Evolutionary conservation across 148 eudicot species (phyloP).

Genomic region (Polygonum aviculare): DNA sequence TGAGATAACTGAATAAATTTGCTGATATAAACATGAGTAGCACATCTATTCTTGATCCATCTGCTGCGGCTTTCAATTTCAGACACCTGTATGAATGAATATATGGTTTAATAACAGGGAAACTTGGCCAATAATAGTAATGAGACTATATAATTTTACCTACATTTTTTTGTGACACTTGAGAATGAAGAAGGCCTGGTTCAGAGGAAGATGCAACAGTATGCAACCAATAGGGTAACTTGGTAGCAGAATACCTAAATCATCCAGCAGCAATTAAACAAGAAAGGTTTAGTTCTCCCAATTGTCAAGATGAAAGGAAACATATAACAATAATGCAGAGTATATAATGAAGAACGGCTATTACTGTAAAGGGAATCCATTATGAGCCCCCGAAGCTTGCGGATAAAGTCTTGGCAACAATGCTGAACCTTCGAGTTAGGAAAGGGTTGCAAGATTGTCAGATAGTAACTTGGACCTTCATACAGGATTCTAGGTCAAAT

Average conservation of each 20-base stretch:
- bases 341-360: background rate
- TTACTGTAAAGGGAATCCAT: constrained; percentile 28
- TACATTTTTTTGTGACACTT: background rate
- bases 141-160: background rate
- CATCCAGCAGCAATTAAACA: background rate
- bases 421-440: constrained; percentile 7
- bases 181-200: background rate
- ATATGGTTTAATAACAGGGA: background rate
- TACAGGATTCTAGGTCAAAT: constrained; percentile 1
- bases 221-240: constrained; percentile 28
- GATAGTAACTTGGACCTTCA: background rate
- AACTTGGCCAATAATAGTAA: background rate
- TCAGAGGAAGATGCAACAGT: constrained; percentile 14
- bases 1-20: constrained; percentile 53
- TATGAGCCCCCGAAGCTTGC: constrained; percentile 17
- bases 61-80: constrained; percentile 17
- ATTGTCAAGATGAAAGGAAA: background rate
- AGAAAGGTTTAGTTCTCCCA: background rate
- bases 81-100: constrained; percentile 22
- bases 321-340: background rate
- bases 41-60: constrained; percentile 50
- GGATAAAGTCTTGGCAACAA: constrained; percentile 24
- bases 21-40: constrained; percentile 55
- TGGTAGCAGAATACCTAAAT: constrained; percentile 18
- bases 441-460: background rate